Conservation (phyloP, 768 basidiomycete species). For the Boletus bicolor region DNA sequence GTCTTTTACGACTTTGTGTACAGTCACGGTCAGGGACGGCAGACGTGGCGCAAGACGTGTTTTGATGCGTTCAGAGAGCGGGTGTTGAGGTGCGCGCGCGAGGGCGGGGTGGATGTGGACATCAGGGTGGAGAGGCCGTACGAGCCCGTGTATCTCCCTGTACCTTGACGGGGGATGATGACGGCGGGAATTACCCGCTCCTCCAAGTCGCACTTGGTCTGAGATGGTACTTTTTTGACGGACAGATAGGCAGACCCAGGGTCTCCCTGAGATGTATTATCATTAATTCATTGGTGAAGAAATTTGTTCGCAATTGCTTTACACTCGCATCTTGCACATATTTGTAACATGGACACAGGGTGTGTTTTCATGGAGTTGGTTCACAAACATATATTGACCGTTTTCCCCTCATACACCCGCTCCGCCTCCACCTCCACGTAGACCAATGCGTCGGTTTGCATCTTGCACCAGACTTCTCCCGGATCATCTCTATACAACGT, state of each 20-base stretch:
- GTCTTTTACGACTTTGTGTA: constrained; percentile 25
- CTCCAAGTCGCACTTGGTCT: neutral
- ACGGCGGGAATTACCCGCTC: too few relatives aligned
- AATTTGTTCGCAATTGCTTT: neutral
- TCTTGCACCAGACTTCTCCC: constrained; percentile 1
- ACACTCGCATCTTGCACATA: neutral
- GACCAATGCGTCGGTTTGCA: constrained; percentile 1
- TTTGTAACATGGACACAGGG: neutral
- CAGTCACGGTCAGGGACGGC: constrained; percentile 5
- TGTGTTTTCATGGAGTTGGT: too few relatives aligned
- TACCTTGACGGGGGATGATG: constrained; percentile 9
- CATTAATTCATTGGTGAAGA: too few relatives aligned
- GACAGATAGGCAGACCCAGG: too few relatives aligned
- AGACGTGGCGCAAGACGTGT: constrained; percentile 11
- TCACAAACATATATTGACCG: constrained; percentile 2
- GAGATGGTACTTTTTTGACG: too few relatives aligned
- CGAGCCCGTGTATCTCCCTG: constrained; percentile 21
- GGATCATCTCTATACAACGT: constrained; percentile 1
- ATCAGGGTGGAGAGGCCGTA: constrained; percentile 27
- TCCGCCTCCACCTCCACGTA: neutral
- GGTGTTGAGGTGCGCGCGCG: constrained; percentile 21
- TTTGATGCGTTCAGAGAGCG: constrained; percentile 23
- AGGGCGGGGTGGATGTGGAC: constrained; percentile 22
- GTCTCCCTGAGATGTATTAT: neutral
- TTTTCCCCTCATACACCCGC: neutral